phyloP scores from a whole-genome alignment of 2,329 filamentous ascomycete genomes.

The Pseudogymnoascus destructans region DNA sequence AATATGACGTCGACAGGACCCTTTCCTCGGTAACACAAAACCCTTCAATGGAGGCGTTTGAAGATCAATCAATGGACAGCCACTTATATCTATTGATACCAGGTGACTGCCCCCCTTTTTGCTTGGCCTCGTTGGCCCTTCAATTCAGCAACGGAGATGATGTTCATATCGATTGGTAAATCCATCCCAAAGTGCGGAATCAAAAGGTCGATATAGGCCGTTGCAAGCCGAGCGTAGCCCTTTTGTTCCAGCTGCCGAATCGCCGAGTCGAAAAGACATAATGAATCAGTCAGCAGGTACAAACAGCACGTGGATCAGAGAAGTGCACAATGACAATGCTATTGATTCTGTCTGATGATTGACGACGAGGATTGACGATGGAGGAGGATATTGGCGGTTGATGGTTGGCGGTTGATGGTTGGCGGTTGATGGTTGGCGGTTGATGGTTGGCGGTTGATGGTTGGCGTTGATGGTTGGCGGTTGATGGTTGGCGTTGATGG shows the following conservation, averaged over 20 bases:
- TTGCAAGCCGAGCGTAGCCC: neutral
- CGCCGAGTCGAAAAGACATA: neutral
- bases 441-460: neutral
- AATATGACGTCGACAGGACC: neutral
- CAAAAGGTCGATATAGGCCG: neutral
- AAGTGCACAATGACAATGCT: neutral
- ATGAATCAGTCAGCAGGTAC: neutral
- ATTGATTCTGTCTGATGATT: neutral
- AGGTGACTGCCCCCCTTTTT: neutral
- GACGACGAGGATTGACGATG: neutral
- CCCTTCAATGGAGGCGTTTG: neutral
- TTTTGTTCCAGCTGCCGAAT: neutral
- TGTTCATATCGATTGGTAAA: neutral
- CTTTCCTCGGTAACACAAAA: neutral
- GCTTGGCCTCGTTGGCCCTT: neutral
- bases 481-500: neutral
- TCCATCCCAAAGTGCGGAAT: neutral
- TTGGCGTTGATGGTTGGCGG: neutral
- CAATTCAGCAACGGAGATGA: neutral
- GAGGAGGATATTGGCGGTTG: too few relatives aligned
- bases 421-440: neutral
- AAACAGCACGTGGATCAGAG: neutral
- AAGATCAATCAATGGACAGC: neutral
- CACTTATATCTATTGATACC: neutral
- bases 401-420: neutral